Base-by-base conservation (phyloP, 176 grass and related monocot species). In the Tillandsia fasciculata region DNA sequence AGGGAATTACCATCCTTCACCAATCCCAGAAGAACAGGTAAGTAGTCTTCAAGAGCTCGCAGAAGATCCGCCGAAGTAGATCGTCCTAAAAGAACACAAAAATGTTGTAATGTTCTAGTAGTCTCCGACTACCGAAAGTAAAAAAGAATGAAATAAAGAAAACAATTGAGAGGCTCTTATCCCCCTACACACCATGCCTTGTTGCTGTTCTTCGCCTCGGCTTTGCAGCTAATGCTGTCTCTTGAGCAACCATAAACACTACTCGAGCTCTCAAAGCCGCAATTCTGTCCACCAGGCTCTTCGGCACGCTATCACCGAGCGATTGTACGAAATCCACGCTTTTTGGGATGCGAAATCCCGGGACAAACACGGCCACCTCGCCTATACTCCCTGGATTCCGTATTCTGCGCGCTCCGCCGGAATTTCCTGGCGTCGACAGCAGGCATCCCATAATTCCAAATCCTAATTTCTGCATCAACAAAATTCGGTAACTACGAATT, bases 361-460 rank as follows among this genome's bases (percentile, higher is more conserved):
- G 88, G 8, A 87, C 70, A 48, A 88, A 96, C 53, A 96, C 92
- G 15, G 84, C 86, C 72, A 96, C 83, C 67, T 96, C 92, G 11
- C 92, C 92, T 42, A 96, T 91, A 84, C 82, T 91, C 28, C 66
- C 72, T 7, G 85, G 84, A 49, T 64, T 82, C 70, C 83, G 84
- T 49, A 69, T 82, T 69, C 83, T 82, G 70, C 86, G 77, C 29
- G 69, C 68, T 15, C 72, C 70, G 15, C 78, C 28, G 0, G 81
- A 69, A 52, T 96, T 74, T 0, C 70, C 78, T 52, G 80, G 80
- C 24, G 79, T 91, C 8, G 88, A 96, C 66, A 53, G 73, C 48
- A 91, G 68, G 76, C 92, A 96, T 48, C 92, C 92, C 92, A 96
- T 96, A 72, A 29, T 64, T 61, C 53, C 15, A 76, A 22, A 61